Evolutionary conservation across 1,284 basidiomycete genomes (phyloP).

Genomic region (Entoloma clypeatum): DNA sequence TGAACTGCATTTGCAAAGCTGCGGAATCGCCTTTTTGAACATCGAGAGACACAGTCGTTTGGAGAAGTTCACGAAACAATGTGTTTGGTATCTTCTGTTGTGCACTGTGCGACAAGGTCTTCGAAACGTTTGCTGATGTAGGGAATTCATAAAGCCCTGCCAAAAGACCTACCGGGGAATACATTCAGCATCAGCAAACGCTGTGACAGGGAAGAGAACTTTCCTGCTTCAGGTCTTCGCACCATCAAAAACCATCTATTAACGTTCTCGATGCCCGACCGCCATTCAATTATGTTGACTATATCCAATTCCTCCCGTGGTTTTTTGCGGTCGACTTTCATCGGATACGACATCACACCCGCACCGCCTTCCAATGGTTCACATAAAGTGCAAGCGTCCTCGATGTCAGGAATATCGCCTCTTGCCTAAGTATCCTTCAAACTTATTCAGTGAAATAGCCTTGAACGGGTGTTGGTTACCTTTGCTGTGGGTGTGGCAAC

Average conservation of each 20-base stretch:
- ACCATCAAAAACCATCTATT: slow-evolving; percentile 70
- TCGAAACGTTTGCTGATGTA: slow-evolving; percentile 48
- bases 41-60: slow-evolving; percentile 16
- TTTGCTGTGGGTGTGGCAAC: slow-evolving; percentile 14
- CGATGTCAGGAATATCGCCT: slow-evolving; percentile 51
- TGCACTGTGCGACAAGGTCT: slow-evolving; percentile 31
- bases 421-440: background rate
- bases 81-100: slow-evolving; percentile 35
- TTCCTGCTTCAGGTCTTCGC: slow-evolving; percentile 81
- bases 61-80: slow-evolving; percentile 43
- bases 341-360: slow-evolving; percentile 75
- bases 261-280: slow-evolving; percentile 26
- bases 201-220: slow-evolving; percentile 14
- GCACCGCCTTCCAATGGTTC: slow-evolving; percentile 49
- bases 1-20: slow-evolving; percentile 37
- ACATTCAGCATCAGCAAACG: slow-evolving; percentile 8
- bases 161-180: slow-evolving; percentile 64
- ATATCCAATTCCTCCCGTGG: slow-evolving; percentile 82
- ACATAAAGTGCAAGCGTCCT: slow-evolving; percentile 74
- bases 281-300: slow-evolving; percentile 85
- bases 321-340: slow-evolving; percentile 84
- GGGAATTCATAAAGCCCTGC: slow-evolving; percentile 88
- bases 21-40: slow-evolving; percentile 2
- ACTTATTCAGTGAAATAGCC: background rate
- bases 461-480: slow-evolving; percentile 4